Conservation (phyloP, 2,329 filamentous ascomycete genomes). For the Alternaria ethzedia region DNA sequence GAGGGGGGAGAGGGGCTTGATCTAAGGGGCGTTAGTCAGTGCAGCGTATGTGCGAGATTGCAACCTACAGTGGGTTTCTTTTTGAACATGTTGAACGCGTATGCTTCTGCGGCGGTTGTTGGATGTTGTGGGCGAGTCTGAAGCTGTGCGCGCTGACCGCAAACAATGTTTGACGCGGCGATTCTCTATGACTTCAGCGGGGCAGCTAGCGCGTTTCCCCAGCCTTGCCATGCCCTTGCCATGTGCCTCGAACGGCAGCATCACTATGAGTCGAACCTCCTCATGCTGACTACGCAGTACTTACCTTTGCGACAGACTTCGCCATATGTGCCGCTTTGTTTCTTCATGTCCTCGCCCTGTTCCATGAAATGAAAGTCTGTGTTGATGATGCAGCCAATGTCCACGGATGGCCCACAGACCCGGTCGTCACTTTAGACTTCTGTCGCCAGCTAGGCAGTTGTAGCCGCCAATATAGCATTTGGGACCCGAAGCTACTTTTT, state of each 20-base stretch:
- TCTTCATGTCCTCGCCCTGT: neutral
- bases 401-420: slow-evolving; percentile 1
- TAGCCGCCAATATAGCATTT: neutral
- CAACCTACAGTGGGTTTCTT: slow-evolving; percentile 65
- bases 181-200: slow-evolving; percentile 22
- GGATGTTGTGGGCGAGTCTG: neutral
- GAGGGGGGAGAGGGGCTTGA: slow-evolving; percentile 70
- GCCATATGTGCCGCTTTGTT: neutral
- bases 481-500: neutral
- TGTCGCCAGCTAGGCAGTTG: neutral
- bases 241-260: neutral
- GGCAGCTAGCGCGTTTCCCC: slow-evolving; percentile 8
- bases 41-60: neutral
- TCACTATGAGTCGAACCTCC: neutral
- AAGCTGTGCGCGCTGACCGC: neutral
- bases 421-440: slow-evolving; percentile 1
- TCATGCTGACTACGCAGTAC: neutral
- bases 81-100: slow-evolving; percentile 62
- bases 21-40: slow-evolving; percentile 50
- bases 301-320: neutral
- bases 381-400: neutral
- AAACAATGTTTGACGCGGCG: neutral
- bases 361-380: neutral
- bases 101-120: neutral
- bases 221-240: neutral